Conservation (phyloP, 495 filamentous ascomycete genomes). For the Aspergillus cristatus region DNA sequence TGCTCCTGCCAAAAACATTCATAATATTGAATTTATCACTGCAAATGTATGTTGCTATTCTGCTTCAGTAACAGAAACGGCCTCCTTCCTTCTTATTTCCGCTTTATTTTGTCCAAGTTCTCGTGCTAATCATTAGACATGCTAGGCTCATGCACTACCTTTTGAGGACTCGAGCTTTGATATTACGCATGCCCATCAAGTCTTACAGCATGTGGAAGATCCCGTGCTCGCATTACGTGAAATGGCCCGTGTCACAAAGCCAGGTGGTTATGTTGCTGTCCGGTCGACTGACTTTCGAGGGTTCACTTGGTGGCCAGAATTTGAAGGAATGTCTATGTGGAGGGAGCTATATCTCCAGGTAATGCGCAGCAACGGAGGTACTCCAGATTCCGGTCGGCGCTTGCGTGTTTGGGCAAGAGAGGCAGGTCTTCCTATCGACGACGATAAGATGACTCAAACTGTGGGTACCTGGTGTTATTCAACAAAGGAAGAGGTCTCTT, state of each 20-base stretch:
- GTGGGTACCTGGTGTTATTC: slow-evolving; percentile 39
- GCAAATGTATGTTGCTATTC: slow-evolving; percentile 30
- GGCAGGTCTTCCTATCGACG: slow-evolving; percentile 30
- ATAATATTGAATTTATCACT: slow-evolving; percentile 35
- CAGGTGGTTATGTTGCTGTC: slow-evolving; percentile 44
- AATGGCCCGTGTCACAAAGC: slow-evolving; percentile 40
- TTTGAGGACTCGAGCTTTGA: slow-evolving; percentile 46
- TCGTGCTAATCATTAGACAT: too few relatives aligned
- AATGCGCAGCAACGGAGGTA: slow-evolving; percentile 30
- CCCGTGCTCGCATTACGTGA: slow-evolving; percentile 34
- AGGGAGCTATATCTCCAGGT: slow-evolving; percentile 27
- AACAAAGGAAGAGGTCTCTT: slow-evolving; percentile 30
- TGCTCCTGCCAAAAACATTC: slow-evolving; percentile 25
- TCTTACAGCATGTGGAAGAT: slow-evolving; percentile 41
- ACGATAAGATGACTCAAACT: slow-evolving; percentile 20
- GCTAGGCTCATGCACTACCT: slow-evolving; percentile 18
- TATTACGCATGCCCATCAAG: slow-evolving; percentile 45
- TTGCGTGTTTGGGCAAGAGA: slow-evolving; percentile 40
- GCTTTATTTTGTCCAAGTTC: too few relatives aligned
- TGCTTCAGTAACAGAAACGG: too few relatives aligned
- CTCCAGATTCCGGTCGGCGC: slow-evolving; percentile 41
- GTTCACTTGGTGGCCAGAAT: slow-evolving; percentile 38
- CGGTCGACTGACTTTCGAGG: slow-evolving; percentile 35
- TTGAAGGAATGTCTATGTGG: slow-evolving; percentile 31
- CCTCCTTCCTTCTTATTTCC: too few relatives aligned